Percentiles rank a stretch among this genome's conserved stretches.
These are phyloP conservation scores for Astrephomene gubernaculifera DNA, from an alignment of 139 green algal species.

Conservation along the genomic window DNA sequence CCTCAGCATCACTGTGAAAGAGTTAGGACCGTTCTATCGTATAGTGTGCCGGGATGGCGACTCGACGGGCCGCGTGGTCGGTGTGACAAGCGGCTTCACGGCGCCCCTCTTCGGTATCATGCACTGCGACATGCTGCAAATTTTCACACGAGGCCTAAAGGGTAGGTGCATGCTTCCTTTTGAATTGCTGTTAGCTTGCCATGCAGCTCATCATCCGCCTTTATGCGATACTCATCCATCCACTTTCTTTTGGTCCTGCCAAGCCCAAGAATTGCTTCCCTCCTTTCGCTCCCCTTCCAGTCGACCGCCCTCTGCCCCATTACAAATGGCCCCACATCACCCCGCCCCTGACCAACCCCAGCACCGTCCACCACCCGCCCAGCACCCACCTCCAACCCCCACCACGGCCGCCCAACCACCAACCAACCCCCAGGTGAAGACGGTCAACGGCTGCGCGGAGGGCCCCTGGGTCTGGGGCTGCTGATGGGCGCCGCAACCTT, in stretches of 20 bases:
- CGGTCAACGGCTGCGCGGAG: conserved; percentile 51
- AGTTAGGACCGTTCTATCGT: conserved; percentile 73
- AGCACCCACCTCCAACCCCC: background rate
- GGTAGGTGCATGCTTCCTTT: too few relatives aligned
- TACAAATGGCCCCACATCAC: too few relatives aligned
- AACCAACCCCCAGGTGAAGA: conserved; percentile 6
- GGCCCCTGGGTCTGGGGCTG: conserved; percentile 74
- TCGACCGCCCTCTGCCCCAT: background rate
- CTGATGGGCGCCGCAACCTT: conserved; percentile 78
- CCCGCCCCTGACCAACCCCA: too few relatives aligned
- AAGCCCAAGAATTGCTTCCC: too few relatives aligned
- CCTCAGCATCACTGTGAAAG: conserved; percentile 55
- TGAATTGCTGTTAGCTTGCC: too few relatives aligned
- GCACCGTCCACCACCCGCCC: too few relatives aligned
- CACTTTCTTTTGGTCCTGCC: too few relatives aligned
- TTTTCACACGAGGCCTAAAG: conserved; percentile 71
- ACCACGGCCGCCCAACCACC: background rate
- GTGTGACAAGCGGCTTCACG: conserved; percentile 76
- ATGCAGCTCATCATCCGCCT: too few relatives aligned
- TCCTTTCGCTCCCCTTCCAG: background rate
- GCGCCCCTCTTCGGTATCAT: conserved; percentile 69
- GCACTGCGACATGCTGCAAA: conserved; percentile 86
- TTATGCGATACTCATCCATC: too few relatives aligned
- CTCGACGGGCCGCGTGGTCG: background rate
- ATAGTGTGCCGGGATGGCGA: conserved; percentile 67